Conservation (phyloP, 2,329 filamentous ascomycete genomes). For the Claviceps purpurea region DNA sequence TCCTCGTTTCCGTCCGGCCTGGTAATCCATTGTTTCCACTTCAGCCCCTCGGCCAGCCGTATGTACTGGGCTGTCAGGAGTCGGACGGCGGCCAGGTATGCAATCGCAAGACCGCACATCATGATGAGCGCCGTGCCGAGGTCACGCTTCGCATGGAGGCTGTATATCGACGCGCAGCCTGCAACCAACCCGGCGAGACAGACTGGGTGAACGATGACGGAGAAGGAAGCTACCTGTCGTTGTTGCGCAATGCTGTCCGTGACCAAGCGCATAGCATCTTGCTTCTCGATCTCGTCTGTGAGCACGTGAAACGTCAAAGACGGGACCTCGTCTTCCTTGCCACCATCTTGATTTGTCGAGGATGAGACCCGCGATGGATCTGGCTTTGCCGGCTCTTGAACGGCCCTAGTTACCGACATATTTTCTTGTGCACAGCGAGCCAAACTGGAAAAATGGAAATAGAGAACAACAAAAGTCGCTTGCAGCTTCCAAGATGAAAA, state of each 20-base stretch:
- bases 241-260: conserved; percentile 76
- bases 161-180: conserved; percentile 27
- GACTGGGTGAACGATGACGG: conserved; percentile 50
- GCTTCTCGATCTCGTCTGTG: conserved; percentile 41
- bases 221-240: conserved; percentile 50
- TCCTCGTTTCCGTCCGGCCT: conserved; percentile 28
- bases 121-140: conserved; percentile 40
- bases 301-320: conserved; percentile 47
- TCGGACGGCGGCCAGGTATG: conserved; percentile 47
- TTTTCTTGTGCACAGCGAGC: background rate
- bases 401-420: conserved; percentile 7
- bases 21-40: conserved; percentile 45
- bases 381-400: conserved; percentile 6
- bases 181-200: conserved; percentile 31
- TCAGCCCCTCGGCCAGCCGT: conserved; percentile 45
- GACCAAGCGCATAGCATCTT: conserved; percentile 56
- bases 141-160: conserved; percentile 28
- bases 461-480: background rate
- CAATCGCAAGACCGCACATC: conserved; percentile 46
- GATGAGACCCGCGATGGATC: background rate
- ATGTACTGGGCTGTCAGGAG: conserved; percentile 50
- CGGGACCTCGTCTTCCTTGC: conserved; percentile 28
- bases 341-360: background rate
- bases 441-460: background rate
- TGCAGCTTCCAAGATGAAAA: too few relatives aligned